Conservation (phyloP, 1,139 yeast species). For the Hansenula anomala region DNA sequence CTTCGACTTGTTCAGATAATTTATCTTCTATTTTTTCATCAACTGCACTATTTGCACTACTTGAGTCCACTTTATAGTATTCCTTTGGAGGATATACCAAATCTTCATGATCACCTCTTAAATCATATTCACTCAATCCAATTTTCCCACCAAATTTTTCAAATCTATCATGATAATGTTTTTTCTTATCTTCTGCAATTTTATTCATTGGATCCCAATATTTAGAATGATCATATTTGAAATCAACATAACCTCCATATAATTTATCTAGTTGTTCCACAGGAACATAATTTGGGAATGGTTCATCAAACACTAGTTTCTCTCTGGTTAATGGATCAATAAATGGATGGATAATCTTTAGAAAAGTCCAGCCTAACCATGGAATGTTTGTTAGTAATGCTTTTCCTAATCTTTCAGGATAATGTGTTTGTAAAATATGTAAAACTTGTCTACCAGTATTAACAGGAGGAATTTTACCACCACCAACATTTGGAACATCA, state of each 20-base stretch:
- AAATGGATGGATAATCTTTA: constrained; percentile 87
- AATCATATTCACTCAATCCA: constrained; percentile 80
- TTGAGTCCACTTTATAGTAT: not conserved
- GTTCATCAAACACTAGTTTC: constrained; percentile 86
- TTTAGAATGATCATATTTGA: constrained; percentile 70
- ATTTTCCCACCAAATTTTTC: constrained; percentile 60
- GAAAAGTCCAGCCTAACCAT: constrained; percentile 85
- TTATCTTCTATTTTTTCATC: not conserved
- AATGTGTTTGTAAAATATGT: constrained; percentile 83
- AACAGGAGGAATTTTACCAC: constrained; percentile 77
- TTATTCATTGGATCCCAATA: constrained; percentile 75
- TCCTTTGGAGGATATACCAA: constrained; percentile 32
- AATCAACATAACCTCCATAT: constrained; percentile 80
- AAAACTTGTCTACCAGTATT: constrained; percentile 71
- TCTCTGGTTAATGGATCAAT: constrained; percentile 93
- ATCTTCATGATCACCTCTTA: constrained; percentile 54
- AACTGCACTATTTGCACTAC: not conserved
- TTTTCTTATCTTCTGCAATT: constrained; percentile 52
- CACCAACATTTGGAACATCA: constrained; percentile 45
- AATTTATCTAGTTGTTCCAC: constrained; percentile 73
- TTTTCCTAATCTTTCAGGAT: constrained; percentile 91
- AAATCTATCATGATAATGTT: constrained; percentile 57
- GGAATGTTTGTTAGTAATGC: constrained; percentile 91
- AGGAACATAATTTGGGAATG: constrained; percentile 79
- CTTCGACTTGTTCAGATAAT: not conserved